These are phyloP conservation scores for Coniferiporia sulphurascens DNA, from an alignment of 1,284 basidiomycete species.

Conservation along the genomic window DNA sequence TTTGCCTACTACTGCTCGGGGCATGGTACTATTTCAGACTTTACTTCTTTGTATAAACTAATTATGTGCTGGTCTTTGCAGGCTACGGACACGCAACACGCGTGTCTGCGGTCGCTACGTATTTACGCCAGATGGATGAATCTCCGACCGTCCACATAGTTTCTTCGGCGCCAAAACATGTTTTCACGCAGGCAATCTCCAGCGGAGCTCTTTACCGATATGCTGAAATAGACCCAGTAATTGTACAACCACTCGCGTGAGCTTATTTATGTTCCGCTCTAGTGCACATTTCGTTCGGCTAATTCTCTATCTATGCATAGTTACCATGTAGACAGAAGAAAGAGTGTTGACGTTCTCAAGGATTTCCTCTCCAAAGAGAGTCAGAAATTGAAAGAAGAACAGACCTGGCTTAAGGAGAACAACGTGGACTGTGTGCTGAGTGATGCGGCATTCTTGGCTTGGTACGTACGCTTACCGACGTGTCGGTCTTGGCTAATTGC, in stretches of 20 bases:
- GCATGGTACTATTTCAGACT: conserved; percentile 41
- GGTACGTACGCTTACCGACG: conserved; percentile 38
- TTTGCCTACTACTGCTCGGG: conserved; percentile 72
- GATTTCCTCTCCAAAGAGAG: conserved; percentile 55
- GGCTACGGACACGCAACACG: conserved; percentile 73
- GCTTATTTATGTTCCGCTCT: conserved; percentile 24
- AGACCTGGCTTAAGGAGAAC: conserved; percentile 50
- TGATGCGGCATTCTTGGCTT: conserved; percentile 75
- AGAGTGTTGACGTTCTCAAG: conserved; percentile 59
- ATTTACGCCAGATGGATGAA: conserved; percentile 42
- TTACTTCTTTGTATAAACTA: conserved; percentile 3
- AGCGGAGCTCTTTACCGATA: conserved; percentile 58
- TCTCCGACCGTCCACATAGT: conserved; percentile 51
- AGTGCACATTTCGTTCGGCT: neutral
- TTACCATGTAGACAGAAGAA: conserved; percentile 65
- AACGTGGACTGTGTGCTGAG: conserved; percentile 60
- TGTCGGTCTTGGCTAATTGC: neutral
- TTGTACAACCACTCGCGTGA: conserved; percentile 68
- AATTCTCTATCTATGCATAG: conserved; percentile 28
- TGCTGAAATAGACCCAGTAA: conserved; percentile 67
- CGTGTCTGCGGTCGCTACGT: conserved; percentile 61
- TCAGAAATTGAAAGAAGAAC: conserved; percentile 49
- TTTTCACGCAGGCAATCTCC: conserved; percentile 57
- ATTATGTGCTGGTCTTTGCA: conserved; percentile 23
- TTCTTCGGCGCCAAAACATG: conserved; percentile 62